Percentiles rank a stretch among this genome's conserved stretches.
Evolutionary conservation across 148 eudicot genomes (phyloP).

Genomic region (Drosera capensis): DNA sequence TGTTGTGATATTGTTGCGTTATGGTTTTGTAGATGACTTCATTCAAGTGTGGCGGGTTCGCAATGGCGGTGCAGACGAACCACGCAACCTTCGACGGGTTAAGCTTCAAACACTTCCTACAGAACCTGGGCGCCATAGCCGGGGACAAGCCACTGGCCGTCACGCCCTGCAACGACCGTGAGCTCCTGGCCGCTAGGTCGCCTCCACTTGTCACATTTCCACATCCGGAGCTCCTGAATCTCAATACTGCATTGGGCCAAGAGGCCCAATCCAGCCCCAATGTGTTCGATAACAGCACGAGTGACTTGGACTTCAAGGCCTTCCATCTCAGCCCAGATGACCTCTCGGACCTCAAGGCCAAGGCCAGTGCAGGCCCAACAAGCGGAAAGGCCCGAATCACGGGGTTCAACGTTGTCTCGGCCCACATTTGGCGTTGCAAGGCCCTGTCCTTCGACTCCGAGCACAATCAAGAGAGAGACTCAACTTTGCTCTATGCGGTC

Average conservation of each 20-base stretch:
- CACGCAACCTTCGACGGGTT: conserved; percentile 64
- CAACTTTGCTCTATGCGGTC: conserved; percentile 50
- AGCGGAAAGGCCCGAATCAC: conserved; percentile 22
- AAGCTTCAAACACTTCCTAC: conserved; percentile 50
- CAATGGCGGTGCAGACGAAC: conserved; percentile 61
- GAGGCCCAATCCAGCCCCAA: conserved; percentile 14
- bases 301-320: conserved; percentile 51
- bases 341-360: conserved; percentile 31
- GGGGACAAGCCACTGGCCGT: conserved; percentile 35
- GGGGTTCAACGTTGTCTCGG: conserved; percentile 59
- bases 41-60: conserved; percentile 89
- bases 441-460: conserved; percentile 33
- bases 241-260: conserved; percentile 22
- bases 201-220: conserved; percentile 76
- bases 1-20: no score
- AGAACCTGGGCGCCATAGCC: conserved; percentile 60
- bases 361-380: conserved; percentile 14
- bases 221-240: conserved; percentile 63
- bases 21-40: conserved; percentile 46
- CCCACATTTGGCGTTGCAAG: conserved; percentile 77
- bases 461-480: conserved; percentile 12
- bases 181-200: conserved; percentile 51
- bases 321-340: conserved; percentile 36
- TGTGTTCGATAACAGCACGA: conserved; percentile 28
- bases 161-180: conserved; percentile 52